Percentiles rank a stretch among this genome's conserved stretches.
Evolutionary conservation across 352 stramenopile species (phyloP).

Genomic region (Plasmopara muralis): DNA sequence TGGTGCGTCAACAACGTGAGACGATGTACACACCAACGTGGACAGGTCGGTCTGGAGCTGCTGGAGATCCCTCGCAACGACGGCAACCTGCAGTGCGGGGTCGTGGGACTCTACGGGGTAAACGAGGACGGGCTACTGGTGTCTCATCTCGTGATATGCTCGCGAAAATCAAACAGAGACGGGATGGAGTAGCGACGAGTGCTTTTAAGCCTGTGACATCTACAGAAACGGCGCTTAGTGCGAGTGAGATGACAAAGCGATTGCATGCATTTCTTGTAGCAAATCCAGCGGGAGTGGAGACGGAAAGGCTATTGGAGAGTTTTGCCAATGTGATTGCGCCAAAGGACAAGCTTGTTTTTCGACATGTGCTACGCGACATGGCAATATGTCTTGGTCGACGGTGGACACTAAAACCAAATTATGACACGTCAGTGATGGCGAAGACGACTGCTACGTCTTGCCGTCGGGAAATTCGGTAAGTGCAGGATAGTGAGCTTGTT

Average conservation of each 20-base stretch:
- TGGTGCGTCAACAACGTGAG: constrained; percentile 60
- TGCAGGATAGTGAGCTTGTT: neutral
- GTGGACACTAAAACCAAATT: constrained; percentile 73
- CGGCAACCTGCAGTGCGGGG: constrained; percentile 10
- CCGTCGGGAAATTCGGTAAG: constrained; percentile 4
- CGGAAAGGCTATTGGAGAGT: constrained; percentile 80
- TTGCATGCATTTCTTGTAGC: constrained; percentile 79
- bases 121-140: constrained; percentile 11
- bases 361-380: constrained; percentile 79
- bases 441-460: neutral
- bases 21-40: constrained; percentile 68
- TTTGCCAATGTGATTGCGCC: constrained; percentile 80
- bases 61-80: constrained; percentile 58
- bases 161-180: constrained; percentile 37
- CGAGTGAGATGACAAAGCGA: constrained; percentile 55
- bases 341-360: constrained; percentile 87
- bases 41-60: constrained; percentile 63
- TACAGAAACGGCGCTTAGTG: constrained; percentile 17
- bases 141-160: constrained; percentile 69
- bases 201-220: constrained; percentile 5
- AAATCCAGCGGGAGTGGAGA: constrained; percentile 62
- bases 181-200: constrained; percentile 17
- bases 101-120: constrained; percentile 3
- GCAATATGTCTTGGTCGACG: constrained; percentile 55
- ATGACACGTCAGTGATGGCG: constrained; percentile 2